Conservation (phyloP, 192 early-diverging fungal species). For the Dispira parvispora region DNA sequence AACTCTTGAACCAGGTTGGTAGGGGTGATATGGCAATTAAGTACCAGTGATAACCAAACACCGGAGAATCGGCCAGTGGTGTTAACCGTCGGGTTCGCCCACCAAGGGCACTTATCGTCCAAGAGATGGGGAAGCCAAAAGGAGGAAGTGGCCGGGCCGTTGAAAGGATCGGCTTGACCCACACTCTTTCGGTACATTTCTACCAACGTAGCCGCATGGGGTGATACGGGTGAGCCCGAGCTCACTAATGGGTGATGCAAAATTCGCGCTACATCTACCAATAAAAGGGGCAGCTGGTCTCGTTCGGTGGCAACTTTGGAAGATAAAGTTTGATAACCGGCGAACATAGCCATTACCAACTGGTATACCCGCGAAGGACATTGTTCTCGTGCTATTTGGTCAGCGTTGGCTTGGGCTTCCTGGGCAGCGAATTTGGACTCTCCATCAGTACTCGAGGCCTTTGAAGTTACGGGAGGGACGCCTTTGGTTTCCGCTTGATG, state of each 20-base stretch:
- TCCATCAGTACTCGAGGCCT: not conserved
- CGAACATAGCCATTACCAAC: not conserved
- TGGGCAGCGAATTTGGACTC: not conserved
- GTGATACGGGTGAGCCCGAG: not conserved
- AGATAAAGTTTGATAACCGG: not conserved
- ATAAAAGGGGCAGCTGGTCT: not conserved
- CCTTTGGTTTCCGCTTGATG: not conserved
- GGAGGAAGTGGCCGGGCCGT: not conserved
- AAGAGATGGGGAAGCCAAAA: not conserved
- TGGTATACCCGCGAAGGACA: not conserved
- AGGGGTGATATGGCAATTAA: not conserved
- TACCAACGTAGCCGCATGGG: not conserved
- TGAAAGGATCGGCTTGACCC: too few relatives aligned
- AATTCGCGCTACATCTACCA: not conserved
- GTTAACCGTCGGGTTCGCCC: not conserved
- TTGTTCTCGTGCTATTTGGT: not conserved
- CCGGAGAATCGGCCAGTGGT: not conserved
- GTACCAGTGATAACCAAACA: not conserved
- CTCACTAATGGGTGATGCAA: not conserved
- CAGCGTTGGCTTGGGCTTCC: not conserved
- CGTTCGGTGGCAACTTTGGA: not conserved
- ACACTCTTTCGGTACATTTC: not conserved
- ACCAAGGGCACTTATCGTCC: not conserved
- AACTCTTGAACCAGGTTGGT: not conserved
- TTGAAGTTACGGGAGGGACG: not conserved